Percentiles rank a stretch among this genome's conserved stretches.
phyloP scores from a whole-genome alignment of 1,284 basidiomycete genomes.

The Schizopora paradoxa region DNA sequence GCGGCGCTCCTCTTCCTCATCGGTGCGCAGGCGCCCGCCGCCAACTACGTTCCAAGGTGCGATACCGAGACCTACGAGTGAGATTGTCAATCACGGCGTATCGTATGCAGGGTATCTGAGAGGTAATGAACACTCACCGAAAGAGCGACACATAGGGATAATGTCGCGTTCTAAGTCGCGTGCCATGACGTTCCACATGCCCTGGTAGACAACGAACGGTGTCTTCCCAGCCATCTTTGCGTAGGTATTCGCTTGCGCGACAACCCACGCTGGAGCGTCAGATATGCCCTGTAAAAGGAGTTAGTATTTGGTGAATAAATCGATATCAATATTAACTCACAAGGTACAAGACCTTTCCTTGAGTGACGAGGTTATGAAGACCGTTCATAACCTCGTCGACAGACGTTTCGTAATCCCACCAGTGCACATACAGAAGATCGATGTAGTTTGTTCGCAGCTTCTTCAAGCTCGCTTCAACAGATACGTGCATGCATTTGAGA shows the following conservation, averaged over 20 bases:
- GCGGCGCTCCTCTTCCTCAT: constrained; percentile 16
- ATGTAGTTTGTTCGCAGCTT: constrained; percentile 54
- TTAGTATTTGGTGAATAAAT: no score
- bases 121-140: no score
- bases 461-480: constrained; percentile 43
- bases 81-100: no score
- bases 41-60: constrained; percentile 29
- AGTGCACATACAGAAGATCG: constrained; percentile 50
- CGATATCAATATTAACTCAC: constrained; percentile 24
- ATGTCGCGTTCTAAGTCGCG: constrained; percentile 48
- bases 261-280: constrained; percentile 29
- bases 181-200: constrained; percentile 41
- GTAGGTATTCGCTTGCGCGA: constrained; percentile 29
- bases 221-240: constrained; percentile 38
- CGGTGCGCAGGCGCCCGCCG: constrained; percentile 20
- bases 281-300: constrained; percentile 11
- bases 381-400: constrained; percentile 52
- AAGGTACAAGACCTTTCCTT: constrained; percentile 46
- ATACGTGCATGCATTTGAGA: constrained; percentile 39
- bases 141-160: constrained; percentile 38
- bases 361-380: constrained; percentile 39
- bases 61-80: constrained; percentile 23
- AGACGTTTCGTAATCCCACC: constrained; percentile 48
- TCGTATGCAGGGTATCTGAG: neutral
- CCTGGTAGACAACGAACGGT: constrained; percentile 50